phyloP scores from a whole-genome alignment of 805 yeast species.

The Pichia kluyveri region DNA sequence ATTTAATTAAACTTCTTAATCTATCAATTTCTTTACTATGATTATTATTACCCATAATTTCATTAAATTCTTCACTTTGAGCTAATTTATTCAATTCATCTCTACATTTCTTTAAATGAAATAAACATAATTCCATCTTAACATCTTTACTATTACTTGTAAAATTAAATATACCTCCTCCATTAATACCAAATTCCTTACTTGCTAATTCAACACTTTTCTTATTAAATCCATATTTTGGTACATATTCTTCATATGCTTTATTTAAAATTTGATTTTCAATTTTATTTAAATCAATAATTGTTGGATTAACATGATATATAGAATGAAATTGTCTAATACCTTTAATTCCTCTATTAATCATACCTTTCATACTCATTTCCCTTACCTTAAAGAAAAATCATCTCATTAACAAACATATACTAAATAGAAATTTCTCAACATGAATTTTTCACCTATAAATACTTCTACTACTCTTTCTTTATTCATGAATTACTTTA shows the following conservation, averaged over 20 bases:
- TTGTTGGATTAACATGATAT: conserved; percentile 31
- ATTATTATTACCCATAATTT: conserved; percentile 17
- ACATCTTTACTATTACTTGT: conserved; percentile 21
- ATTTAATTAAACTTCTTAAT: conserved; percentile 26
- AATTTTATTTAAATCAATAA: conserved; percentile 21
- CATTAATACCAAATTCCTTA: conserved; percentile 29
- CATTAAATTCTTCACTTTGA: conserved; percentile 16
- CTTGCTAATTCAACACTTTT: conserved; percentile 36
- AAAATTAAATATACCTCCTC: conserved; percentile 33
- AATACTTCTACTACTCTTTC: no score
- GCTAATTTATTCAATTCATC: conserved; percentile 23
- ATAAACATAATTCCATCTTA: conserved; percentile 34
- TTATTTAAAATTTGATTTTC: conserved; percentile 30
- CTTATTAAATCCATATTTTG: conserved; percentile 35
- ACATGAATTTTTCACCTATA: no score
- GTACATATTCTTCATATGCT: conserved; percentile 30
- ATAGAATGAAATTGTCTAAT: conserved; percentile 28
- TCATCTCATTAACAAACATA: no score
- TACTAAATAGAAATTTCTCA: no score
- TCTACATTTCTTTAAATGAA: conserved; percentile 39
- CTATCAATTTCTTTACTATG: conserved; percentile 18
- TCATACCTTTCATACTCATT: neutral
- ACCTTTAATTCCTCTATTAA: neutral
- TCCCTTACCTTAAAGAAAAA: no score
- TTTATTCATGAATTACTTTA: neutral